Base-by-base conservation (phyloP, 192 early-diverging fungal genomes). In the Coemansia sp. region DNA sequence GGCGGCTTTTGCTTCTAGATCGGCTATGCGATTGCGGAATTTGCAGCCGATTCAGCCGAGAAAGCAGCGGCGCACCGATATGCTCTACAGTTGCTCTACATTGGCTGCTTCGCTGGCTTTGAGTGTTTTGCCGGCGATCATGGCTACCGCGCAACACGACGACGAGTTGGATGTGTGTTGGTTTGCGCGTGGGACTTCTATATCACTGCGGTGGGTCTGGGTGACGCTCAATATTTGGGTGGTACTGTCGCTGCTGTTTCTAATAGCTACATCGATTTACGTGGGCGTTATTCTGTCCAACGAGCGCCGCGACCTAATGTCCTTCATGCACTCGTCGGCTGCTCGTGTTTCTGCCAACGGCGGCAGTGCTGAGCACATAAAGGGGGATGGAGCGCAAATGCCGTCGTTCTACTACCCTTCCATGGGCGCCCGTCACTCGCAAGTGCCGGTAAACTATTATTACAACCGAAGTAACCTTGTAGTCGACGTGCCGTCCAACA, bases 181-280 rank as follows among this genome's bases (percentile, higher is more conserved):
- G 77, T 70, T 79, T 60, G 63, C 43, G n/a, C 26, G 56, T 1
- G 38, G 43, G 20, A 53, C 55, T n/a, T 26, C 58, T 0, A 64
- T 56, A 6, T 65, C 77, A 14, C 25, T 70, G 48, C 68, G 77
- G 20, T 79, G 77, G 77, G 65, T 70, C 31, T 79, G 77, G 77
- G 69, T 79, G 68, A 52, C 77, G 31, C 68, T 79, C 21, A 73
- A 79, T 33, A 26, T 62, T 28, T 79, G 77, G 77, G 64, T 79
- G 0, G 65, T 73, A 6, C 26, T 74, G 28, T 65, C 65, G 38
- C 55, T 79, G 12, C 23, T 79, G 6, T 69, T 79, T 33, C 68
- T 79, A n/a, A 50, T 66, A 10, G 68, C 68, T 11, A 68, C 69
- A 18, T 70, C 77, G 0, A 48, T 68, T 9, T 70, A 70, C 34